phyloP scores from a whole-genome alignment of 1,284 basidiomycete genomes.

The Inonotus hispidus region DNA sequence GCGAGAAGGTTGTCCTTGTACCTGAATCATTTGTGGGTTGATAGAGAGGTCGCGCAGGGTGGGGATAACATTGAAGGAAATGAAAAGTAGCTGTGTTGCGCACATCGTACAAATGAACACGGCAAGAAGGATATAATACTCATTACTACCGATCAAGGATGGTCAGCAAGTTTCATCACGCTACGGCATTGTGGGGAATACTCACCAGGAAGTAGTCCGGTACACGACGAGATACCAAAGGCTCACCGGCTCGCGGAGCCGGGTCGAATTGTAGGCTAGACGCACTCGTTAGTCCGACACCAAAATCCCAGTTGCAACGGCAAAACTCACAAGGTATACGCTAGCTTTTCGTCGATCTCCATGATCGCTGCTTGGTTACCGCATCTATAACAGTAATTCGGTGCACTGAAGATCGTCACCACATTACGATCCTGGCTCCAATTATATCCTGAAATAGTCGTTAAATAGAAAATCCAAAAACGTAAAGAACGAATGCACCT shows the following conservation, averaged over 20 bases:
- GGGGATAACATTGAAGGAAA: background rate
- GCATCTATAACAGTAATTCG: slow-evolving; percentile 99
- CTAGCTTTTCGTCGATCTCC: slow-evolving; percentile 99
- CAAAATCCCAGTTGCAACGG: slow-evolving; percentile 3
- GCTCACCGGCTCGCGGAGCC: slow-evolving; percentile 96
- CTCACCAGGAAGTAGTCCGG: slow-evolving; percentile 94
- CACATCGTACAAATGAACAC: slow-evolving; percentile 10
- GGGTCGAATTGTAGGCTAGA: slow-evolving; percentile 99
- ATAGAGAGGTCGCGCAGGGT: background rate
- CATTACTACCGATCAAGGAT: background rate
- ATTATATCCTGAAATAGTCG: slow-evolving; percentile 54
- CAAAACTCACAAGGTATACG: slow-evolving; percentile 78
- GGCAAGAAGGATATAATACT: slow-evolving; percentile 8
- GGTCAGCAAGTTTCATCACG: background rate
- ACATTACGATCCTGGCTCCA: slow-evolving; percentile 99
- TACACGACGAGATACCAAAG: slow-evolving; percentile 95
- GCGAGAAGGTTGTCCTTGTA: background rate
- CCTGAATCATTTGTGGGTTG: background rate
- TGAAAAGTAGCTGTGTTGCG: background rate
- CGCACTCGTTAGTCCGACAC: slow-evolving; percentile 4
- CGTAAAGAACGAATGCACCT: slow-evolving; percentile 44
- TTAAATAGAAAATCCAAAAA: background rate
- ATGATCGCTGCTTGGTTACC: slow-evolving; percentile 99
- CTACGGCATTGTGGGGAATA: slow-evolving; percentile 12
- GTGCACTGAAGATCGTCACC: slow-evolving; percentile 99